Conservation (phyloP, 257 asterid species). For the Mentha longifolia region DNA sequence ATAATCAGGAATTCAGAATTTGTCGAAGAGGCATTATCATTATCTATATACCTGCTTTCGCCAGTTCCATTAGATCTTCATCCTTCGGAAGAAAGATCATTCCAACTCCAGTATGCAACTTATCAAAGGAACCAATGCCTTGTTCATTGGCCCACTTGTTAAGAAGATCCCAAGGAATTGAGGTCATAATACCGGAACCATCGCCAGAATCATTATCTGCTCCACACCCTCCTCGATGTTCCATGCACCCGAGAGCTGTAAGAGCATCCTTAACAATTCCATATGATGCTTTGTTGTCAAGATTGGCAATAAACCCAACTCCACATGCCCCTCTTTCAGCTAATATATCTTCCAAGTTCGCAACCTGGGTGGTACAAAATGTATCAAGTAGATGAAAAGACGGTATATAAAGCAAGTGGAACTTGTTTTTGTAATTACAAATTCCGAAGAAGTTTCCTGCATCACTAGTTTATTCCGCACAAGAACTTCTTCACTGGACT, state of each 20-base stretch:
- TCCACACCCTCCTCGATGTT: conserved; percentile 99
- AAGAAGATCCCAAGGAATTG: conserved; percentile 95
- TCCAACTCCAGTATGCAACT: conserved; percentile 88
- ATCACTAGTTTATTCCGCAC: neutral
- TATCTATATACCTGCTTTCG: conserved; percentile 65
- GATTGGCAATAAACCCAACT: conserved; percentile 93
- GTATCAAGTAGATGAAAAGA: conserved; percentile 8
- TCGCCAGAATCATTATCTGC: conserved; percentile 99
- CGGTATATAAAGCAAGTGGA: conserved; percentile 21
- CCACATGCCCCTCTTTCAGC: conserved; percentile 98
- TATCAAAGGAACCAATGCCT: conserved; percentile 73
- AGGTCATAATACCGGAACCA: conserved; percentile 97
- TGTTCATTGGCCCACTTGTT: conserved; percentile 86
- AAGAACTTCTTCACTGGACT: neutral
- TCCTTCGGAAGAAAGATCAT: conserved; percentile 94
- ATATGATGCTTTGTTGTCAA: conserved; percentile 84
- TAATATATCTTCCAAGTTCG: conserved; percentile 80
- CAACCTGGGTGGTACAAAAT: conserved; percentile 61
- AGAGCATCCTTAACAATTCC: conserved; percentile 90
- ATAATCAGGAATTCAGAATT: conserved; percentile 12
- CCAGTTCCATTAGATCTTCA: conserved; percentile 63
- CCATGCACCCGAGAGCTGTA: conserved; percentile 98
- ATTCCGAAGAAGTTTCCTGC: neutral
- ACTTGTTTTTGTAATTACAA: neutral
- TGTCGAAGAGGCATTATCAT: neutral